Conservation (phyloP, 345 rosid genomes). For the Geranium brycei region DNA sequence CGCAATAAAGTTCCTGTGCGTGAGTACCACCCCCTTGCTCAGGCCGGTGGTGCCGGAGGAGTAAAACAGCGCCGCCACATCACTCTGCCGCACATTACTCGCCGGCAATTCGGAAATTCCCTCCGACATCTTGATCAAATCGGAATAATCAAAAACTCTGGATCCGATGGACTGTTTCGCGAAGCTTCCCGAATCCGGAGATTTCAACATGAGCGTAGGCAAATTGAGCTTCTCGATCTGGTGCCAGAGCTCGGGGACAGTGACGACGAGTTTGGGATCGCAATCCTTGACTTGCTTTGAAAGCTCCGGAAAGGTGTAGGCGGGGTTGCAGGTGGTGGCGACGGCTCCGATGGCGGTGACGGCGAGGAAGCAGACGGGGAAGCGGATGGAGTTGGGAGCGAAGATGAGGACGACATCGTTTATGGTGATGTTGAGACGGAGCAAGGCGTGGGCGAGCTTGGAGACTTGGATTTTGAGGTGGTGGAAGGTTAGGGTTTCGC, state of each 20-base stretch:
- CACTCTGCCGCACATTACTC: slow-evolving; percentile 16
- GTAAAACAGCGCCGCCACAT: slow-evolving; percentile 24
- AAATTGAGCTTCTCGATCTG: slow-evolving; percentile 20
- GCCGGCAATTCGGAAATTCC: slow-evolving; percentile 13
- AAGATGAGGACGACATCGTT: slow-evolving; percentile 26
- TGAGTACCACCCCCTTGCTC: slow-evolving; percentile 32
- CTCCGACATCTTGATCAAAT: slow-evolving; percentile 14
- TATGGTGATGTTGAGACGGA: slow-evolving; percentile 17
- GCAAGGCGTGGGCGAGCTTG: slow-evolving; percentile 21
- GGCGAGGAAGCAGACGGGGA: slow-evolving; percentile 27
- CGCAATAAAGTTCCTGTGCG: slow-evolving; percentile 31
- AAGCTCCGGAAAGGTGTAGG: slow-evolving; percentile 23
- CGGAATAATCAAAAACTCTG: slow-evolving; percentile 14
- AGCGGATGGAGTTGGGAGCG: slow-evolving; percentile 30
- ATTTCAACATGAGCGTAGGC: slow-evolving; percentile 17
- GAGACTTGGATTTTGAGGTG: slow-evolving; percentile 23
- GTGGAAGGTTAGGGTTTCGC: slow-evolving; percentile 19
- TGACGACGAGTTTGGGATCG: slow-evolving; percentile 26
- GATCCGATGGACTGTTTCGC: neutral
- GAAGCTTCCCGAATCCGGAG: neutral
- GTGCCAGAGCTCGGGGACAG: slow-evolving; percentile 21
- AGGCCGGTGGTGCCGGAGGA: slow-evolving; percentile 36
- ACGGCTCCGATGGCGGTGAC: slow-evolving; percentile 31
- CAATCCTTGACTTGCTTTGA: slow-evolving; percentile 27
- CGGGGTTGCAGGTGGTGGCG: slow-evolving; percentile 32